Conservation (phyloP, 352 stramenopile genomes). For the Globisporangium viniferum region DNA sequence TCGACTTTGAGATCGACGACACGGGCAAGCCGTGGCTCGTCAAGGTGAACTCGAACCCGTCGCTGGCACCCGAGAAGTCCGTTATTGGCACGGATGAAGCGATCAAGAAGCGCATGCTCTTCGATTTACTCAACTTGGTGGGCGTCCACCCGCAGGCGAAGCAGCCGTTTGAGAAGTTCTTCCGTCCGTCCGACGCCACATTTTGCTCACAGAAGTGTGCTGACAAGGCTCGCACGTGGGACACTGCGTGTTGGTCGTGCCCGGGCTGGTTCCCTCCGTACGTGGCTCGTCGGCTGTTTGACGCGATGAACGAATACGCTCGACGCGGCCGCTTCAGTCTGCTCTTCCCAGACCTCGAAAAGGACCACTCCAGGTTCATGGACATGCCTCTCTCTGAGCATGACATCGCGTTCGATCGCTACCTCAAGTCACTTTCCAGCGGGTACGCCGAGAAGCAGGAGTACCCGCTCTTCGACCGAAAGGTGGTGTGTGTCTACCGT, state of each 20-base stretch:
- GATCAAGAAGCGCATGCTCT: constrained; percentile 61
- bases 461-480: constrained; percentile 32
- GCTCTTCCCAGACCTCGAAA: constrained; percentile 59
- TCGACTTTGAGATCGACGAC: constrained; percentile 96
- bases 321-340: constrained; percentile 70
- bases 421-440: constrained; percentile 63
- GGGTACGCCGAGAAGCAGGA: constrained; percentile 46
- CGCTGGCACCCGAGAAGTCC: constrained; percentile 43
- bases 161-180: constrained; percentile 61
- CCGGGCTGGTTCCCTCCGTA: constrained; percentile 66
- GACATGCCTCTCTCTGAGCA: constrained; percentile 54
- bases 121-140: constrained; percentile 67
- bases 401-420: constrained; percentile 68
- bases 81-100: constrained; percentile 63
- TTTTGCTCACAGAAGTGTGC: constrained; percentile 67
- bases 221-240: constrained; percentile 59
- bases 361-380: constrained; percentile 55
- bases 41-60: constrained; percentile 74
- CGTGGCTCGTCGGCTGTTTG: constrained; percentile 54
- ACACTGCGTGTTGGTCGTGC: constrained; percentile 74
- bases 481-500: constrained; percentile 66
- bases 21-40: constrained; percentile 94
- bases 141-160: constrained; percentile 61
- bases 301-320: constrained; percentile 55
- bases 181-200: constrained; percentile 30